A percentile compares a stretch with the other conserved stretches of the same genome.
phyloP scores from a whole-genome alignment of 2,329 filamentous ascomycete genomes.

The Botrytis cinerea region DNA sequence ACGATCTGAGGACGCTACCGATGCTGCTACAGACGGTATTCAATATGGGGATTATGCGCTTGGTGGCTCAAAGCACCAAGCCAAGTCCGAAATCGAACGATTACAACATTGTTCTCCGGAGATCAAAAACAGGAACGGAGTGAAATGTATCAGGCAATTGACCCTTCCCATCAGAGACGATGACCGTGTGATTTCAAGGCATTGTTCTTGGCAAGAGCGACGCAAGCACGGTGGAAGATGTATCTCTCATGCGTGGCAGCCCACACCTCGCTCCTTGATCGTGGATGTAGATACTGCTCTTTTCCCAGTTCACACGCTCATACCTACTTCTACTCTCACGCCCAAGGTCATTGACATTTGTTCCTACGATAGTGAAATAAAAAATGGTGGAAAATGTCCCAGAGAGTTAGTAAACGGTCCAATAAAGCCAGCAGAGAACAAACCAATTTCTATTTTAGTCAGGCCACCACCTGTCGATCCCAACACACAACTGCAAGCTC shows the following conservation, averaged over 20 bases:
- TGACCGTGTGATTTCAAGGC: not conserved
- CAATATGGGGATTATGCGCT: not conserved
- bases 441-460: slow-evolving; percentile 9
- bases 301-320: not conserved
- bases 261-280: not conserved
- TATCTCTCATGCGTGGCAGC: not conserved
- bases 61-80: not conserved
- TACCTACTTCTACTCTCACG: not conserved
- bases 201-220: slow-evolving; percentile 7
- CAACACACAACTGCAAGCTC: not conserved
- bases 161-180: slow-evolving; percentile 2
- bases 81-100: not conserved
- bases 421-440: not conserved
- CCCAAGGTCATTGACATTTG: not conserved
- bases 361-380: not conserved
- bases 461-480: not conserved
- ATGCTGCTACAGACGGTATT: not conserved
- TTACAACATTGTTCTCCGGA: not conserved
- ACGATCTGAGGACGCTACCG: not conserved
- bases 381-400: slow-evolving; percentile 2
- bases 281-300: not conserved
- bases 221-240: slow-evolving; percentile 1
- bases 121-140: not conserved
- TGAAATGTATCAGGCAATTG: not conserved
- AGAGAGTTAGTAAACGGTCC: not conserved